phyloP scores from a whole-genome alignment of 768 basidiomycete genomes.

The Suillus bovinus region DNA sequence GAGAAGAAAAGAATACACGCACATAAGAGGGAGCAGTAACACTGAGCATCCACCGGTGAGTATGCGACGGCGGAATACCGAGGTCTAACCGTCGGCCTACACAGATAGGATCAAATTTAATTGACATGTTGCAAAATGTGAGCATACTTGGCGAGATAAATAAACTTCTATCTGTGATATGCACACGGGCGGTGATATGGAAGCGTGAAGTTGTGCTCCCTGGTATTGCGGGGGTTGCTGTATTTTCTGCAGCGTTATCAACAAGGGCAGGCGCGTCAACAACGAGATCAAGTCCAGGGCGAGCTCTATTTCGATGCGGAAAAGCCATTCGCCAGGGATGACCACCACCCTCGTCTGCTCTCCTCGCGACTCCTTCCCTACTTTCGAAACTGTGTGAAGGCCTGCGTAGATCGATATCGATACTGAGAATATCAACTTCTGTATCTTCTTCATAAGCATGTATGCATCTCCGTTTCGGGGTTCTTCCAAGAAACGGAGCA shows the following conservation, averaged over 20 bases:
- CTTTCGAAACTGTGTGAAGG: neutral
- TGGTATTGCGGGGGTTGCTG: slow-evolving; percentile 8
- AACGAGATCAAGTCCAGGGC: slow-evolving; percentile 35
- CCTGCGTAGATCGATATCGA: slow-evolving; percentile 6
- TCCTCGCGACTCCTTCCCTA: neutral
- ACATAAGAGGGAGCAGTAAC: slow-evolving; percentile 51
- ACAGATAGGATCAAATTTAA: neutral
- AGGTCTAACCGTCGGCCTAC: slow-evolving; percentile 35
- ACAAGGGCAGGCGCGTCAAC: slow-evolving; percentile 19
- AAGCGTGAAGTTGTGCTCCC: slow-evolving; percentile 38
- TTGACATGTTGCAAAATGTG: neutral
- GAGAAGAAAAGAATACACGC: slow-evolving; percentile 19
- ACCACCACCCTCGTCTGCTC: neutral
- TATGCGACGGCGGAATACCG: slow-evolving; percentile 24
- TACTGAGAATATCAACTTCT: slow-evolving; percentile 33
- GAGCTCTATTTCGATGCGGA: slow-evolving; percentile 42
- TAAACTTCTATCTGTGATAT: slow-evolving; percentile 45
- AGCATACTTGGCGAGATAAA: slow-evolving; percentile 42
- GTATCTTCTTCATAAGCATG: slow-evolving; percentile 36
- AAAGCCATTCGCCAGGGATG: slow-evolving; percentile 39
- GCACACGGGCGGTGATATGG: slow-evolving; percentile 45
- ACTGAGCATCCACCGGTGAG: slow-evolving; percentile 49
- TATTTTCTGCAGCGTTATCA: slow-evolving; percentile 13
- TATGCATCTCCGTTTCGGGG: slow-evolving; percentile 42
- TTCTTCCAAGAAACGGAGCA: slow-evolving; percentile 49